These are phyloP conservation scores for Dendrobium huoshanense DNA, from an alignment of 106 monocot genomes.

Conservation along the genomic window DNA sequence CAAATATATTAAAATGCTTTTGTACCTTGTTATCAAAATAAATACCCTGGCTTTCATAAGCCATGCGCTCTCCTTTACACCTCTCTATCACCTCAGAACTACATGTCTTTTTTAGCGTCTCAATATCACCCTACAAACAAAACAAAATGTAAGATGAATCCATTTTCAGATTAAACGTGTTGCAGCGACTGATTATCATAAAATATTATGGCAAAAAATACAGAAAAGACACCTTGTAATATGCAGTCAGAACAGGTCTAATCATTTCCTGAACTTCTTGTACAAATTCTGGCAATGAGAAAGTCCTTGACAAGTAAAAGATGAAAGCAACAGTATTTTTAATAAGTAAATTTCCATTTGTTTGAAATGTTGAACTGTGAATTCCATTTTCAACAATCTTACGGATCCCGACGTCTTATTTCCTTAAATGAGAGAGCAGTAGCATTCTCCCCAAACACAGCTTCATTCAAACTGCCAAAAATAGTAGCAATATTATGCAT, in stretches of 20 bases:
- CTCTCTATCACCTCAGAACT: conserved; percentile 82
- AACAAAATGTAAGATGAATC: not conserved
- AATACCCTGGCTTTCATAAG: conserved; percentile 70
- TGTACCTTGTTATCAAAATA: conserved; percentile 88
- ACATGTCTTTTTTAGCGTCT: conserved; percentile 80
- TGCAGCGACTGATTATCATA: not conserved
- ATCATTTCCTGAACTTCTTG: conserved; percentile 96
- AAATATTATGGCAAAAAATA: not conserved
- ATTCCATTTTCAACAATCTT: conserved; percentile 21
- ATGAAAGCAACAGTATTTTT: not conserved
- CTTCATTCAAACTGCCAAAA: conserved; percentile 72
- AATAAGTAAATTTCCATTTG: not conserved
- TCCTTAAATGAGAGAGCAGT: conserved; percentile 90
- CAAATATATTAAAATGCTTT: not conserved
- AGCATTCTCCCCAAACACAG: conserved; percentile 87
- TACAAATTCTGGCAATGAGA: conserved; percentile 92
- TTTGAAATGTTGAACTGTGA: not conserved
- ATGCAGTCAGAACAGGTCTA: conserved; percentile 76
- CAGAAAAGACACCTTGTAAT: conserved; percentile 50
- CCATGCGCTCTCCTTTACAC: conserved; percentile 76
- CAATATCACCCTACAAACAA: conserved; percentile 57
- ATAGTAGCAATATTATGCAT: not conserved
- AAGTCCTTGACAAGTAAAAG: conserved; percentile 43
- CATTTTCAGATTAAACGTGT: not conserved
- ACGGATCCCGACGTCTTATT: conserved; percentile 91